Percentiles rank a stretch among this genome's conserved stretches.
Evolutionary conservation across 1,284 basidiomycete species (phyloP).

Genomic region (Austroboletus niveus): DNA sequence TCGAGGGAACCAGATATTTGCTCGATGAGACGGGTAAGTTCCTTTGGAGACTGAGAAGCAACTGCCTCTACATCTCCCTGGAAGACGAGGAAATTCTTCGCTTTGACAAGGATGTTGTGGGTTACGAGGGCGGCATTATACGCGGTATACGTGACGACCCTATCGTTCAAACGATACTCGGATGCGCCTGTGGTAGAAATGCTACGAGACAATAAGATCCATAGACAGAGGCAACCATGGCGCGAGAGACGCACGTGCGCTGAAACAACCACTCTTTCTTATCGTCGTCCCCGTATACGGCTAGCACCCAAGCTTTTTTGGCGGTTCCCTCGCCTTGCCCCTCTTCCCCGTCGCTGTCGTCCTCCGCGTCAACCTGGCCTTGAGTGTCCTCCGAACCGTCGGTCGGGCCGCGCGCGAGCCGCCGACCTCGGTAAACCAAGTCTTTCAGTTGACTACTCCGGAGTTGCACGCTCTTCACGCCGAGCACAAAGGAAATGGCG

Average conservation of each 20-base stretch:
- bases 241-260: constrained; percentile 65
- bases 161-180: constrained; percentile 84
- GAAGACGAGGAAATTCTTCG: constrained; percentile 99
- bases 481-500: constrained; percentile 98
- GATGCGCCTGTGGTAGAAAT: constrained; percentile 85
- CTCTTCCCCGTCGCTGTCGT: constrained; percentile 49
- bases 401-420: constrained; percentile 59
- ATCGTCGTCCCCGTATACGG: constrained; percentile 79
- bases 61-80: constrained; percentile 99
- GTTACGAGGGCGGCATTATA: constrained; percentile 85
- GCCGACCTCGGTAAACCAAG: constrained; percentile 89
- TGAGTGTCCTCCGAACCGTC: constrained; percentile 48
- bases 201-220: constrained; percentile 40
- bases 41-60: constrained; percentile 91
- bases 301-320: constrained; percentile 92
- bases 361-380: constrained; percentile 46
- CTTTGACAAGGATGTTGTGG: constrained; percentile 97
- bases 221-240: not conserved
- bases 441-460: constrained; percentile 93
- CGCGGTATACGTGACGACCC: constrained; percentile 75
- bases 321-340: constrained; percentile 78
- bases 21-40: constrained; percentile 89
- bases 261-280: constrained; percentile 89
- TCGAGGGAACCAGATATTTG: constrained; percentile 95
- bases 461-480: constrained; percentile 91